Evolutionary conservation across 2,329 filamentous ascomycete genomes (phyloP), one percentile per base, ranked within the genome.

Genomic region (Penicillium digitatum): DNA sequence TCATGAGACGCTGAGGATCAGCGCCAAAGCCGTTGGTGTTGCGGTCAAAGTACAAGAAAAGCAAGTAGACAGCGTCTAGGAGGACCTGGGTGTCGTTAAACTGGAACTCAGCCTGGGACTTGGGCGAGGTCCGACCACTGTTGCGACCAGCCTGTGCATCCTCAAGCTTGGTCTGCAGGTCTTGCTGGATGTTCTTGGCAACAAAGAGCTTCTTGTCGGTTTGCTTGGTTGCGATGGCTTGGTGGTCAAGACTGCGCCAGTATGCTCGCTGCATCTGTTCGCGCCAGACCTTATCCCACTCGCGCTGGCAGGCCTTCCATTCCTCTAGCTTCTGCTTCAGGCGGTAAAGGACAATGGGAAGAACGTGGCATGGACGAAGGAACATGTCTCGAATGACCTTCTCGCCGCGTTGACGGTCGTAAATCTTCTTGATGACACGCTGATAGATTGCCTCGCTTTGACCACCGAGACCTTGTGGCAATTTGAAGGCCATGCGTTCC

Each of bases 261-360:
- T 96, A 95, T 78, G 95, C 93, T 67, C 88, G 87, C 69, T 95
- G 88, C 24, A 93, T 97, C 76, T 97, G 94, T 47, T 90, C 87
- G 60, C 94, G 90, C 94, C 94, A 99, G 8, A 99, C 91, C 75
- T 96, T 96, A 73, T 97, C 92, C 94, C 94, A 99, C 71, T 99
- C 95, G 31, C 94, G 90, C 79, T 89, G 92, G 6, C 90, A 93
- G 63, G 95, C 92, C 61, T 95, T 90, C 94, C 94, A 99, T 67
- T 97, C 92, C 72, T 99, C 94, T 42, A 95, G 87, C 72, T 97
- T 96, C 67, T 95, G 90, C 76, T 97, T 97, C 64, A 99, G 81
- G 12, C 94, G 85, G 48, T 89, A 87, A 57, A 99, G 79, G 27
- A 99, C 83, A 35, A 97, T 86, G 0, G 94, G 94, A 2, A 99